A percentile compares a stretch with the other conserved stretches of the same genome.
Conservation (phyloP, 345 rosid genomes). For the Citrus unshiu region DNA sequence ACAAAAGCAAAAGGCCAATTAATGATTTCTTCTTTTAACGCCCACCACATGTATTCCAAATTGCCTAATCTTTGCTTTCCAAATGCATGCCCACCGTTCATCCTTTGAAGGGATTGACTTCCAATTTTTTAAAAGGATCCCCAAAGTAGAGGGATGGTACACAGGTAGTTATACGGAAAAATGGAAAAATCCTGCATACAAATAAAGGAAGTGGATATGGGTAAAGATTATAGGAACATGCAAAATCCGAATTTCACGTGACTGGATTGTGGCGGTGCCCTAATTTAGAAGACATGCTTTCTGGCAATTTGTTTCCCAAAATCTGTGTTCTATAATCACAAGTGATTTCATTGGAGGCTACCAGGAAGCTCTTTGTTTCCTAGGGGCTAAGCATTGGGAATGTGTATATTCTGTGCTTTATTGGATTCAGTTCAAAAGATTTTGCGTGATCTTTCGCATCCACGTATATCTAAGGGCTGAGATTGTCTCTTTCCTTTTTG, state of each 20-base stretch:
- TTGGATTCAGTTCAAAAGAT: not conserved
- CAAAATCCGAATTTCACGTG: constrained; percentile 25
- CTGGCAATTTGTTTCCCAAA: not conserved
- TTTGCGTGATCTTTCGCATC: not conserved
- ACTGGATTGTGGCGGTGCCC: constrained; percentile 17
- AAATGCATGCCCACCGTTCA: no score
- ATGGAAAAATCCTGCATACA: not conserved
- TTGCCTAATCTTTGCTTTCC: no score
- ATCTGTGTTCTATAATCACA: not conserved
- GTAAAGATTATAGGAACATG: constrained; percentile 21
- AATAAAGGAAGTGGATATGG: not conserved
- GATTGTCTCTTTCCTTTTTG: not conserved
- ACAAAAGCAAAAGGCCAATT: no score
- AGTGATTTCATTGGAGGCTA: not conserved
- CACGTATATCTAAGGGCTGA: not conserved
- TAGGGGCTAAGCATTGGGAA: not conserved
- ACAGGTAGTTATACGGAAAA: constrained; percentile 6
- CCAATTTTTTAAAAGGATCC: not conserved
- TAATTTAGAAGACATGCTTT: not conserved
- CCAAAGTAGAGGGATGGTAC: not conserved
- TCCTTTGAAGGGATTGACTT: no score
- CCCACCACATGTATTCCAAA: no score
- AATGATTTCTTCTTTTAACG: no score
- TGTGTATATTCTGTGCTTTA: not conserved
- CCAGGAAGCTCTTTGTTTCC: not conserved